These are phyloP conservation scores for Umbelopsis isabellina DNA, from an alignment of 192 early-diverging fungal genomes.

Conservation along the genomic window DNA sequence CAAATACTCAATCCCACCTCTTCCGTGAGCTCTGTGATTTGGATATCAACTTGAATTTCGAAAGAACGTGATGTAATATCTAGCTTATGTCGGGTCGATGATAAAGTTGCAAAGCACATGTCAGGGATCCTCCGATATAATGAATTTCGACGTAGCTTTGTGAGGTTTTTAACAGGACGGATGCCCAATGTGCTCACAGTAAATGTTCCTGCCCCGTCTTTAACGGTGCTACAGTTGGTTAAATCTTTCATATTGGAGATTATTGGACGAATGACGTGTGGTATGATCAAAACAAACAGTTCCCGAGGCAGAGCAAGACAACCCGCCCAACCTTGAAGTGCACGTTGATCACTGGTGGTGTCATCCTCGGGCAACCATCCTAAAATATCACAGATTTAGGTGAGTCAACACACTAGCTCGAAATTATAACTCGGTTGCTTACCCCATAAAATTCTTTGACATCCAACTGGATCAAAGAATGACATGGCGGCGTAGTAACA, in stretches of 20 bases:
- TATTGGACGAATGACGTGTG: conserved; percentile 1
- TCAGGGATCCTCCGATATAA: neutral
- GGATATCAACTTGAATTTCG: conserved; percentile 2
- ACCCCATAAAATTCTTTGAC: conserved; percentile 22
- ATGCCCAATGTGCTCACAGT: conserved; percentile 16
- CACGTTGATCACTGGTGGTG: neutral
- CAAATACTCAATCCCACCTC: conserved; percentile 9
- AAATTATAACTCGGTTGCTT: conserved; percentile 6
- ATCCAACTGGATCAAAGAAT: neutral
- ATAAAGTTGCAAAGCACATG: conserved; percentile 4
- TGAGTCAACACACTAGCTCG: neutral
- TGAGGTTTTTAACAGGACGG: neutral
- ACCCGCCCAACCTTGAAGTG: conserved; percentile 14
- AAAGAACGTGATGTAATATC: conserved; percentile 7
- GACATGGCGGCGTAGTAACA: conserved; percentile 14
- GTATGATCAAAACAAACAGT: neutral
- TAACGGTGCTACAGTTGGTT: neutral
- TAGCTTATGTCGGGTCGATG: neutral
- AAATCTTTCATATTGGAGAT: neutral
- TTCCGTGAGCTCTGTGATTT: conserved; percentile 1
- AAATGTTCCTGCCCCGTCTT: neutral
- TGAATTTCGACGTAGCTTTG: neutral
- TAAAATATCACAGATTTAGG: neutral
- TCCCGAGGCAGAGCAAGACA: conserved; percentile 27
- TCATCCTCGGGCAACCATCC: conserved; percentile 30